These are phyloP conservation scores for Ricinus communis DNA, from an alignment of 345 rosid genomes.

Conservation along the genomic window DNA sequence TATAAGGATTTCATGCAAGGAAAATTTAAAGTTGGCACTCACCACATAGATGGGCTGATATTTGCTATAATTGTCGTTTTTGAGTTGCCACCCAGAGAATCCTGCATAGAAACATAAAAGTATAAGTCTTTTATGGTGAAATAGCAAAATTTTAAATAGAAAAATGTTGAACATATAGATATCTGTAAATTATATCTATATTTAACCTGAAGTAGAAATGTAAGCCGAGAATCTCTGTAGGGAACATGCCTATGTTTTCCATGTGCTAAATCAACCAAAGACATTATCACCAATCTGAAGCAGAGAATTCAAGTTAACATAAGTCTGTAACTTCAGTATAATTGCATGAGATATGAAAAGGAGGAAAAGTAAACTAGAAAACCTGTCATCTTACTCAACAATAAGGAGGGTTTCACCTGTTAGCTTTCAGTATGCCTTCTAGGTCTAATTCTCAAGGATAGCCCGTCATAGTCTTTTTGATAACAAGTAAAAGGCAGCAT, in stretches of 20 bases:
- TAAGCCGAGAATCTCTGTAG: constrained; percentile 95
- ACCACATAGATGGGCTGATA: constrained; percentile 93
- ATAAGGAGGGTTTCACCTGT: background rate
- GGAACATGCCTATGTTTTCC: constrained; percentile 96
- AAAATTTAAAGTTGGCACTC: constrained; percentile 25
- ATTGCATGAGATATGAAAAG: background rate
- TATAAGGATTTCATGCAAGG: constrained; percentile 4
- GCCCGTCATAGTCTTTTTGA: background rate
- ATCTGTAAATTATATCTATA: constrained; percentile 11
- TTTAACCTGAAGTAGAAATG: constrained; percentile 88
- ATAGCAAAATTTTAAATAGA: constrained; percentile 11
- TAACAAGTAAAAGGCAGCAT: background rate
- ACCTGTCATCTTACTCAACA: background rate
- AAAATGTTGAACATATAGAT: background rate
- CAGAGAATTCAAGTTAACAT: constrained; percentile 8
- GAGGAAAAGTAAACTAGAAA: background rate
- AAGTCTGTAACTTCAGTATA: background rate
- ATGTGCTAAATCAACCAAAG: constrained; percentile 91
- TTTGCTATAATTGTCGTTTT: constrained; percentile 93
- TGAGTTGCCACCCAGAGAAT: constrained; percentile 94
- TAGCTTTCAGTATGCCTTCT: background rate
- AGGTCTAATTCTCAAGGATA: background rate
- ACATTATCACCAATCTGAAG: constrained; percentile 90
- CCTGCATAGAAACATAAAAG: constrained; percentile 52
- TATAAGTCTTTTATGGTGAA: background rate